phyloP scores from a whole-genome alignment of 495 filamentous ascomycete genomes.

The Ascodesmis nigricans region DNA sequence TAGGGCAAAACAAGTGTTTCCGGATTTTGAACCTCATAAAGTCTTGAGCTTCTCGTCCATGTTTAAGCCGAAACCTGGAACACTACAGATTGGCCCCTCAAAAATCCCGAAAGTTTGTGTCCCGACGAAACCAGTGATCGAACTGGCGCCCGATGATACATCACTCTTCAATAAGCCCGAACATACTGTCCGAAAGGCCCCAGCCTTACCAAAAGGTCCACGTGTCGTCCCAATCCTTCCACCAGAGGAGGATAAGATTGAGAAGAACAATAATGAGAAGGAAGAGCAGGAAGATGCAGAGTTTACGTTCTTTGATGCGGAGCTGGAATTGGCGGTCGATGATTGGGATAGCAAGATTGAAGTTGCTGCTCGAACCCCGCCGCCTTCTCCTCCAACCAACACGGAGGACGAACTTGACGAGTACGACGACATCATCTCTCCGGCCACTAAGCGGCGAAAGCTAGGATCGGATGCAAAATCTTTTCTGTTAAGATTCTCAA shows the following conservation, averaged over 20 bases:
- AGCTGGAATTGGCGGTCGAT: conserved; percentile 56
- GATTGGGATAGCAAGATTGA: conserved; percentile 52
- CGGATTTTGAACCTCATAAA: conserved; percentile 21
- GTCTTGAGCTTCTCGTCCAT: conserved; percentile 28
- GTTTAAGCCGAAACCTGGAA: conserved; percentile 39
- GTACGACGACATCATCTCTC: conserved; percentile 24
- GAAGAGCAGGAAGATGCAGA: conserved; percentile 40
- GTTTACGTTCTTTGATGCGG: conserved; percentile 36
- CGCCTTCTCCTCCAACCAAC: conserved; percentile 9
- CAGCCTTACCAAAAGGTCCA: conserved; percentile 19
- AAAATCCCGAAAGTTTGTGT: conserved; percentile 56
- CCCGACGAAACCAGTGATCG: conserved; percentile 68
- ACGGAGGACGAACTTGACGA: conserved; percentile 19
- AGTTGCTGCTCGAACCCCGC: conserved; percentile 16
- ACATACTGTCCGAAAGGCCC: conserved; percentile 24
- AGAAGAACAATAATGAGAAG: conserved; percentile 30
- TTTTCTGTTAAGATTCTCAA: too few species aligned
- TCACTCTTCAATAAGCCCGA: conserved; percentile 50
- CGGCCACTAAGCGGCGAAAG: conserved; percentile 8
- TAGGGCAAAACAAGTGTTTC: conserved; percentile 16
- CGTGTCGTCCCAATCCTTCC: conserved; percentile 35
- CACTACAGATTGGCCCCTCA: conserved; percentile 47
- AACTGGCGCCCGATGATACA: conserved; percentile 60
- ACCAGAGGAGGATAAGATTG: conserved; percentile 23
- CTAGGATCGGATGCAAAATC: neutral